Base-by-base conservation (phyloP, 192 early-diverging fungal genomes). In the Backusella mclennaniae region DNA sequence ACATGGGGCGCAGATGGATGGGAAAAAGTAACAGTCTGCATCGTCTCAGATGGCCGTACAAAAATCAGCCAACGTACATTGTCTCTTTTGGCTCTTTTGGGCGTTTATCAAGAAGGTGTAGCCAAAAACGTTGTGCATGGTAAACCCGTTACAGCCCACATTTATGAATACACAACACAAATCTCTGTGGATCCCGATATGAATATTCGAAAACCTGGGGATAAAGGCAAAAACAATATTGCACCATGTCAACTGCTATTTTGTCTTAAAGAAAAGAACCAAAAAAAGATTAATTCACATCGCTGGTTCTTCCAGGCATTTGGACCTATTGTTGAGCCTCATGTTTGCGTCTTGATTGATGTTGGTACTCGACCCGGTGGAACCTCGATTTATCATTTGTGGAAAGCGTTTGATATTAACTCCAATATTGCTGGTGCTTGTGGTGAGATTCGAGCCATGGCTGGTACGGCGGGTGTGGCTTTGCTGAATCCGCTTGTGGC, bases 201-300 rank as follows among this genome's bases (percentile, higher is more conserved):
- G 92, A 85, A 90, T 44, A 85, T 92, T 63, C 86, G 86, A 79
- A 67, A 67, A 8, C 38, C 38, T 44, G 39, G 38, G 9, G 53
- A 56, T 56, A 56, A 56, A 56, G 91, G 90, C 52, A 82, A 84
- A 6, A 85, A 89, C 26, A 88, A 89, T 46, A 84, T 87, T 35
- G 90, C 92, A 7, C 93, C 93, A 66, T 85, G 91, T 53, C 95
- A 95, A 83, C 85, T 91, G n/a, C 80, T 97, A 33, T 97, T 97
- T 80, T 92, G 93, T 84, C 83, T 97, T 7, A 97, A 97, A 80
- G 95, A 97, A 83, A 94, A 94, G 84, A 97, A 97, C 76, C 90
- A 90, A 71, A 97, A 96, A 79, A 96, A 96, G 83, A 92, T 96
- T 80, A 96, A 93, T 70, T 93, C 89, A 21, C 91, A 92, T 83